Percentiles rank a stretch among this genome's conserved stretches.
Conservation (phyloP, 306 rosid species). For the Adenanthera pavonina region DNA sequence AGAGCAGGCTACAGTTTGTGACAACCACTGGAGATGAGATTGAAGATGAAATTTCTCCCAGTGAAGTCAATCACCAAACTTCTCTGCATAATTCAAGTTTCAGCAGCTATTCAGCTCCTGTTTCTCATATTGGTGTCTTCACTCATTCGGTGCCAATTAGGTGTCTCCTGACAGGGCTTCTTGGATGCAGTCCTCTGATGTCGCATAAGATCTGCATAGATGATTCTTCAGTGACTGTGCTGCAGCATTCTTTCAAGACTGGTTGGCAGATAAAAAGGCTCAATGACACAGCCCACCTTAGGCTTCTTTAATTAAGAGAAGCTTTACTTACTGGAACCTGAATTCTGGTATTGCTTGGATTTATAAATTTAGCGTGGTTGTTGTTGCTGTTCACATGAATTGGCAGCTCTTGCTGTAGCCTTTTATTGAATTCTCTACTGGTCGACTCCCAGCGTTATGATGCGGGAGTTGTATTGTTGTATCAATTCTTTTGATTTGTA, state of each 20-base stretch:
- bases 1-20: constrained; percentile 89
- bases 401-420: constrained; percentile 58
- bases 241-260: constrained; percentile 91
- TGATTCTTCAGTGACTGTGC: constrained; percentile 91
- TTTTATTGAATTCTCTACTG: constrained; percentile 50
- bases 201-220: constrained; percentile 86
- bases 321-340: constrained; percentile 9
- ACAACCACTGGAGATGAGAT: constrained; percentile 77
- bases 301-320: constrained; percentile 72
- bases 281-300: constrained; percentile 91
- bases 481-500: constrained; percentile 57
- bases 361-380: constrained; percentile 43
- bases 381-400: constrained; percentile 41
- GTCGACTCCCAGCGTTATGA: constrained; percentile 57
- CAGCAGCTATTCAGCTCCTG: constrained; percentile 57
- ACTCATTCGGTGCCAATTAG: constrained; percentile 88
- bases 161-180: constrained; percentile 91
- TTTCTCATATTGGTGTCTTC: constrained; percentile 77
- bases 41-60: constrained; percentile 77
- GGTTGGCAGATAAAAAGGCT: constrained; percentile 96
- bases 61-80: constrained; percentile 62
- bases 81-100: constrained; percentile 62
- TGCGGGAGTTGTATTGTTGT: constrained; percentile 74
- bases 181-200: constrained; percentile 88
- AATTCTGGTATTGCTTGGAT: constrained; percentile 42